Evolutionary conservation across 2,329 filamentous ascomycete genomes (phyloP).

Genomic region (Pestalotiopsis sp.): DNA sequence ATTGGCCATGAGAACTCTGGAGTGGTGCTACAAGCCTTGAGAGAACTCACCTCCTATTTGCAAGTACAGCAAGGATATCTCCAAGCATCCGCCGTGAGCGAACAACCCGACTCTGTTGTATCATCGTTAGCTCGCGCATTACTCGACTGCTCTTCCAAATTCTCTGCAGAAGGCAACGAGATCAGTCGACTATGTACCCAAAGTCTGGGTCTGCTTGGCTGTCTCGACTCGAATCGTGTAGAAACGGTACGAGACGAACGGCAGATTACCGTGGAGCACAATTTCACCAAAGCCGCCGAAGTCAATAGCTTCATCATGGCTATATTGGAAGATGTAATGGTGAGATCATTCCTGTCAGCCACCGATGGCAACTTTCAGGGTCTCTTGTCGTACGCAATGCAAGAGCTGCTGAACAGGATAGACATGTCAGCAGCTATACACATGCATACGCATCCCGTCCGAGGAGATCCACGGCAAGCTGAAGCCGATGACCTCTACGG

Average conservation of each 20-base stretch:
- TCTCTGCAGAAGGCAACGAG: slow-evolving; percentile 67
- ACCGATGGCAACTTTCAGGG: slow-evolving; percentile 88
- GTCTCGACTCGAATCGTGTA: slow-evolving; percentile 86
- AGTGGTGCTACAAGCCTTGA: slow-evolving; percentile 80
- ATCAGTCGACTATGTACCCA: slow-evolving; percentile 77
- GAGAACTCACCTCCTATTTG: slow-evolving; percentile 77
- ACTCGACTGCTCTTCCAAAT: slow-evolving; percentile 83
- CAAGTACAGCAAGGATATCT: slow-evolving; percentile 75
- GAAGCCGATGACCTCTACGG: slow-evolving; percentile 59
- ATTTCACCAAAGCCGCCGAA: slow-evolving; percentile 80
- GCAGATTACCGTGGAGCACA: slow-evolving; percentile 84
- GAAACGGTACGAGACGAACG: slow-evolving; percentile 78
- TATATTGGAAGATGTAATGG: slow-evolving; percentile 82
- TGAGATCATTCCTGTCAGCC: slow-evolving; percentile 88
- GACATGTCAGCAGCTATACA: slow-evolving; percentile 66
- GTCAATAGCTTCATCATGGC: slow-evolving; percentile 85
- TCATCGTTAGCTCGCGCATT: slow-evolving; percentile 74
- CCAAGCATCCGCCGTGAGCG: slow-evolving; percentile 78
- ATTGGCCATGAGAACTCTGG: slow-evolving; percentile 82
- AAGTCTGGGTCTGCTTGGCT: slow-evolving; percentile 87
- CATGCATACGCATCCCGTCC: slow-evolving; percentile 37
- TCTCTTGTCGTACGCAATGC: slow-evolving; percentile 92
- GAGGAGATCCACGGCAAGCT: slow-evolving; percentile 51
- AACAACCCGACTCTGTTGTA: slow-evolving; percentile 80
- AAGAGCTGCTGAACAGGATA: slow-evolving; percentile 81